phyloP scores from a whole-genome alignment of 257 asterid genomes.

The Solanum pennellii region DNA sequence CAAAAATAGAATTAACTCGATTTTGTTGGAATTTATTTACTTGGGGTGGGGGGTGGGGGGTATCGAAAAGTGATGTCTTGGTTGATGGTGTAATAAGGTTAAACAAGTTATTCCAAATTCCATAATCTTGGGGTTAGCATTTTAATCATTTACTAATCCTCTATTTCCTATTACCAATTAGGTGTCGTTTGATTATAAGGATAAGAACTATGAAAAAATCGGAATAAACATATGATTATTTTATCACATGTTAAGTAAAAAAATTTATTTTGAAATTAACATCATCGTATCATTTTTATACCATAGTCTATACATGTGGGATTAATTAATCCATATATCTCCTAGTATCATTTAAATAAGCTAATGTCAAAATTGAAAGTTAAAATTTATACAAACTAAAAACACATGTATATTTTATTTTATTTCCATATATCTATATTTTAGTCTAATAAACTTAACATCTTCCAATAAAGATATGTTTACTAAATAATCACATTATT shows the following conservation, averaged over 20 bases:
- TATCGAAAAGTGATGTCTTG: not conserved
- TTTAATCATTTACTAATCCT: not conserved
- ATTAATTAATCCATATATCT: too few relatives aligned
- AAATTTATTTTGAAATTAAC: not conserved
- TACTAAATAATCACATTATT: not conserved
- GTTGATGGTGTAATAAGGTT: not conserved
- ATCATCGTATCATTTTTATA: not conserved
- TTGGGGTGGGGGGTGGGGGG: not conserved
- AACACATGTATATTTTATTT: not conserved
- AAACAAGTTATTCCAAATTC: not conserved
- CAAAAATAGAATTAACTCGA: too few relatives aligned
- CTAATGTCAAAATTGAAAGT: too few relatives aligned
- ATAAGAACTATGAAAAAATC: not conserved
- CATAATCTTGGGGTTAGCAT: not conserved
- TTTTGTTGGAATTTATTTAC: not conserved
- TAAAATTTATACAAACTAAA: too few relatives aligned
- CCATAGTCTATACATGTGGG: not conserved
- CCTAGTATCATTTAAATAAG: too few relatives aligned
- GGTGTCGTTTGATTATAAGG: not conserved
- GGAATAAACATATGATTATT: not conserved
- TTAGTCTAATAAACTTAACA: not conserved
- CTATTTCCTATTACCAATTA: not conserved
- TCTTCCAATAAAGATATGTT: not conserved
- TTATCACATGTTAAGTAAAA: not conserved
- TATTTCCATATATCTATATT: not conserved